Evolutionary conservation across 1,139 yeast genomes (phyloP).

Genomic region (Taphrina flavorubra): DNA sequence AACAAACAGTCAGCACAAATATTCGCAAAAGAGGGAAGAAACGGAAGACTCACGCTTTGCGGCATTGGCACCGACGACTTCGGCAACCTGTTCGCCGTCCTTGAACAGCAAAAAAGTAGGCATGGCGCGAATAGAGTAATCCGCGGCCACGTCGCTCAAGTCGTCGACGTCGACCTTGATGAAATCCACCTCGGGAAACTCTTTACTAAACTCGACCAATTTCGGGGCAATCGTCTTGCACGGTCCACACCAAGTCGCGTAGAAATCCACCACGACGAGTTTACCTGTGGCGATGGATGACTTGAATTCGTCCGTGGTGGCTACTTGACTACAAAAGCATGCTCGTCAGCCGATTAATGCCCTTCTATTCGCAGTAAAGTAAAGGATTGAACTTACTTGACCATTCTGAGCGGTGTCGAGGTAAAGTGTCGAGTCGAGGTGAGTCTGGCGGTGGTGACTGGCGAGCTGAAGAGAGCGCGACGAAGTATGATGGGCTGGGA

Average conservation of each 20-base stretch:
- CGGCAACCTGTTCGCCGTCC: constrained; percentile 71
- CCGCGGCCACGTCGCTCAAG: constrained; percentile 72
- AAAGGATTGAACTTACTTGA: constrained; percentile 5
- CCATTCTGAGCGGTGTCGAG: constrained; percentile 24
- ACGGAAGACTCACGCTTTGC: constrained; percentile 72
- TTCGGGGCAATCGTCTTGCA: constrained; percentile 93
- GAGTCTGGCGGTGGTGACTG: constrained; percentile 4
- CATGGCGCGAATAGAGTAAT: constrained; percentile 80
- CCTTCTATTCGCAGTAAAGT: too few relatives aligned
- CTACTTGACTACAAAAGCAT: constrained; percentile 17
- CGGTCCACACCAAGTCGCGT: constrained; percentile 97
- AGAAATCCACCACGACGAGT: constrained; percentile 86
- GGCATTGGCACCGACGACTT: constrained; percentile 84
- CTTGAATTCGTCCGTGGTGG: constrained; percentile 61
- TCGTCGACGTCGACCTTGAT: constrained; percentile 86
- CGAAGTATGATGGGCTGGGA: constrained; percentile 29
- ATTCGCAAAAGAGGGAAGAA: constrained; percentile 57
- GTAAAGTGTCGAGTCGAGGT: constrained; percentile 12
- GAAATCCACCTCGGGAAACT: constrained; percentile 67
- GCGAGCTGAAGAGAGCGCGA: constrained; percentile 30
- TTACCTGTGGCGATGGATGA: constrained; percentile 59
- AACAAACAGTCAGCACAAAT: neutral
- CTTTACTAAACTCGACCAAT: constrained; percentile 72
- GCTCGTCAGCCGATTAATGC: too few relatives aligned
- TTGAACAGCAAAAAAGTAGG: constrained; percentile 85